Conservation (phyloP, 2,329 filamentous ascomycete species). For the Diaporthe helianthi region DNA sequence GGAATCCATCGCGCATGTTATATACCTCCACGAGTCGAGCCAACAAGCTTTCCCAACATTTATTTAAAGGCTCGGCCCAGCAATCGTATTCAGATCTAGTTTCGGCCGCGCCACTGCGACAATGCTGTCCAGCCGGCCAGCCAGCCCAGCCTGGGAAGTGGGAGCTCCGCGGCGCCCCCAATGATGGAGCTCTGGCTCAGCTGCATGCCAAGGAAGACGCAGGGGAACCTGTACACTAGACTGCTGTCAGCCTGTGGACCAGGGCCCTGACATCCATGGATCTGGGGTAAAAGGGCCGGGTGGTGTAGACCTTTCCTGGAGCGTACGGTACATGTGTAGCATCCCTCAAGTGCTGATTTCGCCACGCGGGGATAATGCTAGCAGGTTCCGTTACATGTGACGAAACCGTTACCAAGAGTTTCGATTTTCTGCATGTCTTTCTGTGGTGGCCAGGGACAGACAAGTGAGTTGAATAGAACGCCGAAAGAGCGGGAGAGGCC, state of each 20-base stretch:
- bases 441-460: background rate
- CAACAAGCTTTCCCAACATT: background rate
- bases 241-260: too few relatives aligned
- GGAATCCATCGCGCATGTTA: conserved; percentile 4
- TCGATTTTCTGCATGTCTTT: background rate
- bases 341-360: background rate
- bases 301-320: conserved; percentile 9
- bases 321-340: too few relatives aligned
- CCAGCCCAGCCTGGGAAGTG: background rate
- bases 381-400: conserved; percentile 1
- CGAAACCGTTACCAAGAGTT: conserved; percentile 10
- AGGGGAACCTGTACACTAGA: too few relatives aligned
- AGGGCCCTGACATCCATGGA: conserved; percentile 2
- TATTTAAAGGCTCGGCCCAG: conserved; percentile 21
- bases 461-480: background rate
- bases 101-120: background rate
- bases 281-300: conserved; percentile 18
- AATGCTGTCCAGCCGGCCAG: background rate
- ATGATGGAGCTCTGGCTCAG: conserved; percentile 7
- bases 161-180: background rate
- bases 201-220: conserved; percentile 1
- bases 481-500: background rate
- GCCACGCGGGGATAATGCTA: conserved; percentile 1
- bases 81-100: conserved; percentile 17
- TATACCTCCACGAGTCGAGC: conserved; percentile 17